A percentile compares a stretch with the other conserved stretches of the same genome.
These are phyloP conservation scores for Flaveria ramosissima DNA, from an alignment of 129 eudicot species.

Conservation along the genomic window DNA sequence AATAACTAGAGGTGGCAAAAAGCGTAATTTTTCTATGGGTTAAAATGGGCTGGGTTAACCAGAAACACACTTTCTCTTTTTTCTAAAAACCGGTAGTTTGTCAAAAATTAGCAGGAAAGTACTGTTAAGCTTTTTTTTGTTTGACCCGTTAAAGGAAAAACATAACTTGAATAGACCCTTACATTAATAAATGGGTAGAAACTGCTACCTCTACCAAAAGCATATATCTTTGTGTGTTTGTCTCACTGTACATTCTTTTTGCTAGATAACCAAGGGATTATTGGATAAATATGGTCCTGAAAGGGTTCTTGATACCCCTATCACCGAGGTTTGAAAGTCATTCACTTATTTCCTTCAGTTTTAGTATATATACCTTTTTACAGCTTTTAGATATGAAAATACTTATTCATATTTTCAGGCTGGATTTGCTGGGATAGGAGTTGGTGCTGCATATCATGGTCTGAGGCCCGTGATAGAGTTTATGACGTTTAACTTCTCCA, in stretches of 20 bases:
- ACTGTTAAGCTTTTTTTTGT: neutral
- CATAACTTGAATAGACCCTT: neutral
- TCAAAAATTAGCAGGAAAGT: neutral
- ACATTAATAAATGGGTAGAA: neutral
- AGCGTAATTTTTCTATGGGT: neutral
- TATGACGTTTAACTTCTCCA: slow-evolving; percentile 88
- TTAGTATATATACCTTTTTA: slow-evolving; percentile 15
- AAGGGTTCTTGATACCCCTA: slow-evolving; percentile 83
- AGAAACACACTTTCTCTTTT: neutral
- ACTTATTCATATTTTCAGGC: slow-evolving; percentile 51
- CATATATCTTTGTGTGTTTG: neutral
- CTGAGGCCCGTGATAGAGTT: slow-evolving; percentile 73
- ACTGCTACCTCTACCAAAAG: neutral
- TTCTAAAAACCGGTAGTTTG: neutral
- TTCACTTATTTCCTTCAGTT: neutral
- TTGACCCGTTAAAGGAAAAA: neutral
- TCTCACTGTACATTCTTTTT: slow-evolving; percentile 8
- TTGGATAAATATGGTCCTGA: slow-evolving; percentile 80
- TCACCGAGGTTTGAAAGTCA: slow-evolving; percentile 60
- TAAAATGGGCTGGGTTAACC: neutral
- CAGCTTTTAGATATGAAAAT: slow-evolving; percentile 12
- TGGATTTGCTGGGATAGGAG: slow-evolving; percentile 81
- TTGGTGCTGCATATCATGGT: slow-evolving; percentile 81
- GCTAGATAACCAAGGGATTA: slow-evolving; percentile 70
- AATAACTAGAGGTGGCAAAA: neutral